Conservation (phyloP, 129 eudicot genomes). For the Smallanthus sonchifolius region DNA sequence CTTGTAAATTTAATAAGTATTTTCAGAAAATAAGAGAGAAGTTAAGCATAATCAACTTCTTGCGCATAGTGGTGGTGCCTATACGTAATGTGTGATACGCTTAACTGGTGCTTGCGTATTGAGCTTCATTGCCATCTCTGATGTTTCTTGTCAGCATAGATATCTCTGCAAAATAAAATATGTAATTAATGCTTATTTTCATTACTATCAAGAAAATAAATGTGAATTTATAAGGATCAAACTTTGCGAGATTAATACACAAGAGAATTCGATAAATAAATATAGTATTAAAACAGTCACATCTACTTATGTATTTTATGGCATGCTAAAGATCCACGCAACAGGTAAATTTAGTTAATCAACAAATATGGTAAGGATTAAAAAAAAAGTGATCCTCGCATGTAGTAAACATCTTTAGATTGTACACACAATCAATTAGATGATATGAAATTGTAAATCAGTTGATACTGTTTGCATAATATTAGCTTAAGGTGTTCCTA, state of each 20-base stretch:
- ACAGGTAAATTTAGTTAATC: no score
- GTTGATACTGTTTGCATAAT: not conserved
- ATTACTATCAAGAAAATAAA: not conserved
- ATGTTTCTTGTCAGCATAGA: not conserved
- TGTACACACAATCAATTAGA: not conserved
- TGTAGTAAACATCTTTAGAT: not conserved
- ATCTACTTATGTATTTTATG: not conserved
- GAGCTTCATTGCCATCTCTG: not conserved
- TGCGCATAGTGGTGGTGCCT: not conserved
- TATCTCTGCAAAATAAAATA: conserved; percentile 11
- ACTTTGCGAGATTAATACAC: not conserved
- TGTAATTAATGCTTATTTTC: not conserved
- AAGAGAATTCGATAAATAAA: not conserved
- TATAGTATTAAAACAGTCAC: not conserved
- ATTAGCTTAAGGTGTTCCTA: not conserved
- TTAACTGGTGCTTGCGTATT: no score
- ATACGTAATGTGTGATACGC: no score
- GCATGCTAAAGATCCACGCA: not conserved
- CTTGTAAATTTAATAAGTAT: conserved; percentile 13
- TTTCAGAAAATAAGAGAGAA: not conserved
- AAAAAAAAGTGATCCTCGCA: not conserved
- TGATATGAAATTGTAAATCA: not conserved
- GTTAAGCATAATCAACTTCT: not conserved
- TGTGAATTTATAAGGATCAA: not conserved
- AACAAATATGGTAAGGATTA: not conserved